Conservation (phyloP, 164 flowering plant genomes). For the Nymphaea colorata region DNA sequence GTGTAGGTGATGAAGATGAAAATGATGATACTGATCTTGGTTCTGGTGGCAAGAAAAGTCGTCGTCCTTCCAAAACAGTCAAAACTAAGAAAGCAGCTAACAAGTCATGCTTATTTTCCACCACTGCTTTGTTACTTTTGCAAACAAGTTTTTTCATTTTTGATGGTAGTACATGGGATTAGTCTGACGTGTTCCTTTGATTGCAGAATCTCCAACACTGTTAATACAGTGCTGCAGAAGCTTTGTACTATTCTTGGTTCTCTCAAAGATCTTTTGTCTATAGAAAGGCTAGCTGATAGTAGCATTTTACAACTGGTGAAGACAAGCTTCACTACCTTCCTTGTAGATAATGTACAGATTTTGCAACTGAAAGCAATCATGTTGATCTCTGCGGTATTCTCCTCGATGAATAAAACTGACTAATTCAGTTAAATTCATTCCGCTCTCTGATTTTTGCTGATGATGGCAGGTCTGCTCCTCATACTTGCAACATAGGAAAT, state of each 20-base stretch:
- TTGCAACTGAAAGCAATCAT: slow-evolving; percentile 83
- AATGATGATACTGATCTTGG: slow-evolving; percentile 53
- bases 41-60: slow-evolving; percentile 62
- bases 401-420: neutral
- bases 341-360: slow-evolving; percentile 89
- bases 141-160: neutral
- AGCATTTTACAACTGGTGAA: slow-evolving; percentile 77
- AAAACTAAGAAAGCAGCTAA: slow-evolving; percentile 58
- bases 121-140: neutral
- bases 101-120: slow-evolving; percentile 38
- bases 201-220: slow-evolving; percentile 60
- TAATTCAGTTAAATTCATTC: neutral
- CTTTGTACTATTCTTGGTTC: slow-evolving; percentile 80
- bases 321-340: slow-evolving; percentile 67
- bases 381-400: slow-evolving; percentile 67
- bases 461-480: slow-evolving; percentile 66
- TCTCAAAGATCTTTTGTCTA: slow-evolving; percentile 59
- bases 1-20: slow-evolving; percentile 38
- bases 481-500: slow-evolving; percentile 65
- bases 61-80: slow-evolving; percentile 36
- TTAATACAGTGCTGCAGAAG: slow-evolving; percentile 62
- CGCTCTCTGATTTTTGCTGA: neutral
- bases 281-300: slow-evolving; percentile 85
- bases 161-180: neutral
- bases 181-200: neutral